These are phyloP conservation scores for Diaporthe helianthi DNA, from an alignment of 2,329 filamentous ascomycete genomes.

Conservation along the genomic window DNA sequence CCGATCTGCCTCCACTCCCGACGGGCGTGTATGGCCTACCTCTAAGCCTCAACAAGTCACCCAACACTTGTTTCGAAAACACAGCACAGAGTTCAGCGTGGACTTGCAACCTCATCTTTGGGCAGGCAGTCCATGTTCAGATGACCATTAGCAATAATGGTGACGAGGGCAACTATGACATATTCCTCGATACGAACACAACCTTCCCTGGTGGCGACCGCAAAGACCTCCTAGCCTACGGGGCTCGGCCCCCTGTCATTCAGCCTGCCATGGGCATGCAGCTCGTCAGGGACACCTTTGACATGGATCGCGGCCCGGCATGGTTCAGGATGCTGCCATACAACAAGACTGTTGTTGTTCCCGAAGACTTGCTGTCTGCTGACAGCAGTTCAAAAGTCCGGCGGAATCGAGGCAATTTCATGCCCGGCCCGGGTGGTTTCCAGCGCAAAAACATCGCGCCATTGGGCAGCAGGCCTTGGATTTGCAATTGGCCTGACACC, in stretches of 20 bases:
- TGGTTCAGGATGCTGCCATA: constrained; percentile 59
- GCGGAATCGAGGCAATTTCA: constrained; percentile 26
- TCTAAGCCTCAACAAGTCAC: constrained; percentile 55
- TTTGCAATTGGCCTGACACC: constrained; percentile 65
- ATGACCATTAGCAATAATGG: constrained; percentile 49
- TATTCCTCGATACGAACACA: constrained; percentile 49
- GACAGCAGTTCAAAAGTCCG: constrained; percentile 39
- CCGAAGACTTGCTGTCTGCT: constrained; percentile 48
- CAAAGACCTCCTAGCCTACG: constrained; percentile 51
- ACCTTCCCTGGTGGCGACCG: constrained; percentile 44
- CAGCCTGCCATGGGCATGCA: constrained; percentile 47
- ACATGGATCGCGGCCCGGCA: constrained; percentile 57
- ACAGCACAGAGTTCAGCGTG: constrained; percentile 64
- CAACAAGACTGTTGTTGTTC: constrained; percentile 63
- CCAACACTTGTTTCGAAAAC: constrained; percentile 64
- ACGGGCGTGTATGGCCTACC: constrained; percentile 65
- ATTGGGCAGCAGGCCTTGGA: constrained; percentile 62
- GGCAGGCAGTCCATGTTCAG: constrained; percentile 47
- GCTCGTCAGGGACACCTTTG: constrained; percentile 60
- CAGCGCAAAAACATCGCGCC: constrained; percentile 50
- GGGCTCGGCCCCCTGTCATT: constrained; percentile 60
- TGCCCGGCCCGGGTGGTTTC: constrained; percentile 39
- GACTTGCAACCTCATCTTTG: constrained; percentile 64
- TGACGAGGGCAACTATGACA: constrained; percentile 47
- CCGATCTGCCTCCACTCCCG: constrained; percentile 58